Conservation (phyloP, 2,329 filamentous ascomycete species). For the Domatiomyces catenatus region DNA sequence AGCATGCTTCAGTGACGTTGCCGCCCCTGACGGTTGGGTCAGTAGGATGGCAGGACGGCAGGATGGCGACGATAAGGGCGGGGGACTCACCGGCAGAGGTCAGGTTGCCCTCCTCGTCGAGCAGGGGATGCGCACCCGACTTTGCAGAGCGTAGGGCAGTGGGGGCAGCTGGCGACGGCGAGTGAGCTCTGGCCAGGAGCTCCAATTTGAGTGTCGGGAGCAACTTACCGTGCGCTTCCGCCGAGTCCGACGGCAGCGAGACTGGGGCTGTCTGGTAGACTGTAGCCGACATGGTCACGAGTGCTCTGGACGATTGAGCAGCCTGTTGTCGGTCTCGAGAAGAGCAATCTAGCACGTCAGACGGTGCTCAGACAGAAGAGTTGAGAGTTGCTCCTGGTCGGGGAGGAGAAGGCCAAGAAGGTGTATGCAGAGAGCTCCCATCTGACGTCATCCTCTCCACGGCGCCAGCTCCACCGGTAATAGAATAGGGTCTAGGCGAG, state of each 20-base stretch:
- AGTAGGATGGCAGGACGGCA: constrained; percentile 2
- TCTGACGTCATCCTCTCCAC: background rate
- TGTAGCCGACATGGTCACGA: background rate
- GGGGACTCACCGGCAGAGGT: constrained; percentile 39
- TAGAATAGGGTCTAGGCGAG: background rate
- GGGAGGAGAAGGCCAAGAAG: background rate
- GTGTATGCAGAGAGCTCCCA: background rate
- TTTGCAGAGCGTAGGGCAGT: constrained; percentile 43
- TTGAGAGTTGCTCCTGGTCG: background rate
- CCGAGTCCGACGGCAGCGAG: constrained; percentile 15
- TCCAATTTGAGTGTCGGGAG: background rate
- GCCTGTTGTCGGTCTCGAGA: background rate
- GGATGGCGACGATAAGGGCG: constrained; percentile 1
- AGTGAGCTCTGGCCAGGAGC: constrained; percentile 2
- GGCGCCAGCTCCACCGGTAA: background rate
- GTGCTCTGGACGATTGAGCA: background rate
- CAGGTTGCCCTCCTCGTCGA: constrained; percentile 40
- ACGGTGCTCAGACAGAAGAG: background rate
- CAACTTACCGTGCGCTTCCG: constrained; percentile 24
- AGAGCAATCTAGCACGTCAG: background rate
- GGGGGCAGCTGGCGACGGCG: constrained; percentile 35
- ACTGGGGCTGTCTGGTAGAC: background rate
- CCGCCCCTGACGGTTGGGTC: constrained; percentile 34
- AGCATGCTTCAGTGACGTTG: constrained; percentile 54
- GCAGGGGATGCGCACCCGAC: constrained; percentile 20